Evolutionary conservation across 371 early-diverging fungal genomes (phyloP), one percentile per base, ranked within the genome.

Genomic region (Apophysomyces ossiformis): DNA sequence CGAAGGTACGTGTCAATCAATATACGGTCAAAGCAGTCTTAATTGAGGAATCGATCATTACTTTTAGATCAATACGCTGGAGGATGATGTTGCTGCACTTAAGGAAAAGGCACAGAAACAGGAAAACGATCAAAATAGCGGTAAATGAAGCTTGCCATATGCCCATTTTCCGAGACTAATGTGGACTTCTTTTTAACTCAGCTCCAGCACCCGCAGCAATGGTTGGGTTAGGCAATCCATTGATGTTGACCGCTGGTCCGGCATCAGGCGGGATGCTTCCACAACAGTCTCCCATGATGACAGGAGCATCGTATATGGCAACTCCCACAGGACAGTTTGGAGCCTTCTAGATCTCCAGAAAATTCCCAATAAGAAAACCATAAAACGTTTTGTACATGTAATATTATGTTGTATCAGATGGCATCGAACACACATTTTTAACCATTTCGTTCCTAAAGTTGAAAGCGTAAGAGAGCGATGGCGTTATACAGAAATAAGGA

Each of bases 151-250:
- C 18, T 50, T 16, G 57, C 12, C 26, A 50, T 32, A 54, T 37
- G 58, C 8, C 8, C 18, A 64, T 39, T 11, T 47, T 13, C 37
- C 1, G 0, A 46, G 35, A 37, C 57, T 16, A 21, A 26, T 58
- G 26, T 26, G 32, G 32, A 26, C 32, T 35, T 56, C 18, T 32
- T 50, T 4, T 41, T 4, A 61, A n/a, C 35, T 36, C 69, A 79
- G 80, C 64, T 26, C 66, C 71, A 62, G 63, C 69, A 41, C 62
- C 62, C 6, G 72, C 77, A 50, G 59, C 71, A 13, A 67, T 73
- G 45, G 80, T 79, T 60, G 83, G 78, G 8, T 76, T 90, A 64
- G 90, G 90, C 32, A 83, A 84, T 56, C 87, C 89, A 38, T 76
- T 88, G 26, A 88, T 89, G 90, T 68, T 90, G 57, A 87, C 89